phyloP scores from a whole-genome alignment of 768 basidiomycete species.

The Leccinum obscurum region DNA sequence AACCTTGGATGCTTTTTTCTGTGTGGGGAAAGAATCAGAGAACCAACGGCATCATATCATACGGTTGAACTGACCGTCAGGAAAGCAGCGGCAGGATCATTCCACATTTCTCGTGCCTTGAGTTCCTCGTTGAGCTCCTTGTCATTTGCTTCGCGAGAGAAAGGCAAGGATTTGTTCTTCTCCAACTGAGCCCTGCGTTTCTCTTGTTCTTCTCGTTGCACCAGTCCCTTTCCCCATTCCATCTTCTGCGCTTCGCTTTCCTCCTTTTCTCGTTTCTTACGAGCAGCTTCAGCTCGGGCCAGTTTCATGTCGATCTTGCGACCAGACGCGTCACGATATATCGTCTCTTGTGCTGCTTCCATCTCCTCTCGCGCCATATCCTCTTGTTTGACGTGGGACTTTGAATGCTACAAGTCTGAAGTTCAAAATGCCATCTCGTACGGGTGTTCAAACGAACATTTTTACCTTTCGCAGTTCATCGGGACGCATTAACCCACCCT shows the following conservation, averaged over 20 bases:
- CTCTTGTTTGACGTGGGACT: conserved; percentile 35
- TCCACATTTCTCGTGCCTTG: conserved; percentile 84
- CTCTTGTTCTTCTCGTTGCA: conserved; percentile 83
- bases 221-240: conserved; percentile 97
- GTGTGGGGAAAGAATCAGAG: conserved; percentile 12
- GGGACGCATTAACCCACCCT: conserved; percentile 78
- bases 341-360: conserved; percentile 78
- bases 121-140: conserved; percentile 81
- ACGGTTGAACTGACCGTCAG: conserved; percentile 60
- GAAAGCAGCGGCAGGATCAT: conserved; percentile 97
- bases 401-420: conserved; percentile 35
- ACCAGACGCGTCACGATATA: conserved; percentile 90
- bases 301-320: conserved; percentile 87
- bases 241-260: conserved; percentile 89
- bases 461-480: conserved; percentile 67
- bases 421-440: neutral
- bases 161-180: conserved; percentile 60
- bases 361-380: conserved; percentile 47
- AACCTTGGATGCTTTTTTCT: conserved; percentile 78
- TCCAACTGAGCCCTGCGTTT: conserved; percentile 63
- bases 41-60: neutral
- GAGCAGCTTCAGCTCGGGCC: conserved; percentile 80
- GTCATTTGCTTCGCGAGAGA: conserved; percentile 84
- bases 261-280: conserved; percentile 75
- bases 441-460: neutral